phyloP scores from a whole-genome alignment of 352 stramenopile species.

The Phytopythium vexans region DNA sequence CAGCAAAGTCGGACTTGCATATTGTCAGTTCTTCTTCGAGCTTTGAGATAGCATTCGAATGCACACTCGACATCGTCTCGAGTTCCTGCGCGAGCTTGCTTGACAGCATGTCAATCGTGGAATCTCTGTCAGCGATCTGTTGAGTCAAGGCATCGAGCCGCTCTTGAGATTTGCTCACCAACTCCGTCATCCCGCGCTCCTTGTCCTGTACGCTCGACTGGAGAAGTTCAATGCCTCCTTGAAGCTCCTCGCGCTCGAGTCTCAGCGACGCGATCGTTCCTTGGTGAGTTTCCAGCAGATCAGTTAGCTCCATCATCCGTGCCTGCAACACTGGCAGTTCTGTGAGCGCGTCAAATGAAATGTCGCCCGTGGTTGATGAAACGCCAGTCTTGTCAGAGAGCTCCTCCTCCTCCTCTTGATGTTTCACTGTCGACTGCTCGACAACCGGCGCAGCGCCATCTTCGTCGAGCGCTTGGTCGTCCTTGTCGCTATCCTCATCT shows the following conservation, averaged over 20 bases:
- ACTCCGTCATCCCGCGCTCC: not conserved
- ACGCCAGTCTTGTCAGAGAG: too few relatives aligned
- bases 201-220: slow-evolving; percentile 1
- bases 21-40: slow-evolving; percentile 10
- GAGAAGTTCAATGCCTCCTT: slow-evolving; percentile 9
- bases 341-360: too few relatives aligned
- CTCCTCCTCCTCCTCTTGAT: too few relatives aligned
- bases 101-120: slow-evolving; percentile 1
- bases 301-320: slow-evolving; percentile 1
- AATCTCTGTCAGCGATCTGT: slow-evolving; percentile 9
- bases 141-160: not conserved
- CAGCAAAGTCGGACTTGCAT: slow-evolving; percentile 3
- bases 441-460: too few relatives aligned
- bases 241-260: slow-evolving; percentile 6
- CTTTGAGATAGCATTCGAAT: slow-evolving; percentile 4
- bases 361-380: too few relatives aligned
- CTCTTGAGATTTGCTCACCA: slow-evolving; percentile 1
- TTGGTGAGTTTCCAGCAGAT: slow-evolving; percentile 8
- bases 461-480: not conserved
- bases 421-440: too few relatives aligned
- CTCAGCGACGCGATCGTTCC: slow-evolving; percentile 11
- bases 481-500: not conserved
- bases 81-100: slow-evolving; percentile 3
- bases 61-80: not conserved
- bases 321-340: slow-evolving; percentile 12